Evolutionary conservation across 23 red algal species (phyloP).

Genomic region (Cyanidiococcus yangmingshanensis): DNA sequence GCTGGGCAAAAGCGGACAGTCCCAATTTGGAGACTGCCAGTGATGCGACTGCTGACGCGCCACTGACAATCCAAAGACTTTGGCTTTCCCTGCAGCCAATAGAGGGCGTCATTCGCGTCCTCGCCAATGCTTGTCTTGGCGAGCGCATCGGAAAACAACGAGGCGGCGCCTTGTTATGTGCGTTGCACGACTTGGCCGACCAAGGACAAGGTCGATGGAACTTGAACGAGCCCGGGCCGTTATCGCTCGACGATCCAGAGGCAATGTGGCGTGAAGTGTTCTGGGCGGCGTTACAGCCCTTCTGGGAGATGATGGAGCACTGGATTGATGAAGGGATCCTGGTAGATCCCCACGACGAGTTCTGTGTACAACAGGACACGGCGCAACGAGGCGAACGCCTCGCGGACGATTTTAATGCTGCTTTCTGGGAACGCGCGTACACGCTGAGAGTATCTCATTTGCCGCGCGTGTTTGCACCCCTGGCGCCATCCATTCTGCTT

Average conservation of each 20-base stretch:
- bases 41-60: background rate
- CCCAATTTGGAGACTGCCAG: background rate
- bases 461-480: background rate
- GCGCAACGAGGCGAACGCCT: background rate
- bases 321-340: background rate
- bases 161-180: background rate
- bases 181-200: background rate
- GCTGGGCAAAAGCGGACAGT: background rate
- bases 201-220: background rate
- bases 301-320: background rate
- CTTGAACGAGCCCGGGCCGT: background rate
- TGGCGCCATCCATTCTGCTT: slow-evolving; percentile 13
- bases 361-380: slow-evolving; percentile 5
- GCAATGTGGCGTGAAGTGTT: background rate
- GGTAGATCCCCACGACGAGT: background rate
- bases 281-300: background rate
- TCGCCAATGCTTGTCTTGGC: background rate
- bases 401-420: slow-evolving; percentile 1
- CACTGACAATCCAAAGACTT: slow-evolving; percentile 3
- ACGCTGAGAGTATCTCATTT: background rate
- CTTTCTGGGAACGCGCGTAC: slow-evolving; percentile 5
- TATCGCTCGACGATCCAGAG: background rate
- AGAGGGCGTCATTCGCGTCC: background rate
- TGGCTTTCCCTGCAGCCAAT: background rate
- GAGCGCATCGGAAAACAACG: background rate